phyloP scores from a whole-genome alignment of 1,284 basidiomycete species.

The Austropuccinia psidii region DNA sequence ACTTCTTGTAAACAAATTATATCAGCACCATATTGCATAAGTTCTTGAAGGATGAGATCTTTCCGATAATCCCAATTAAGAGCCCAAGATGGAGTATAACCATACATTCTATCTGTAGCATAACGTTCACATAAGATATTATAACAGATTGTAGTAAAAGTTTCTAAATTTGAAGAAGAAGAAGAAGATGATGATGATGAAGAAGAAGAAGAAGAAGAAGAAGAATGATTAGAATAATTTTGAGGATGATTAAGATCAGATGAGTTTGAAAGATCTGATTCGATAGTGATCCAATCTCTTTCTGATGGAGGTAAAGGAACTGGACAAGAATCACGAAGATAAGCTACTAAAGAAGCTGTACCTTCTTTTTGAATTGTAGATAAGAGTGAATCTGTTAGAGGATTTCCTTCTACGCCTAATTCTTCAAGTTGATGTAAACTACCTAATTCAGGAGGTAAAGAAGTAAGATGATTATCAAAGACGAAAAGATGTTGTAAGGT shows the following conservation, averaged over 20 bases:
- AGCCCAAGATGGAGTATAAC: slow-evolving; percentile 95
- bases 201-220: slow-evolving; percentile 32
- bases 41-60: slow-evolving; percentile 78
- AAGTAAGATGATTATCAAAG: slow-evolving; percentile 86
- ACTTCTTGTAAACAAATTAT: slow-evolving; percentile 88
- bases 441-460: slow-evolving; percentile 79
- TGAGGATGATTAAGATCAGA: slow-evolving; percentile 45
- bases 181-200: no score
- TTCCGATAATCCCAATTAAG: slow-evolving; percentile 91
- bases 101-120: slow-evolving; percentile 84
- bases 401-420: slow-evolving; percentile 92
- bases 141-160: slow-evolving; percentile 77
- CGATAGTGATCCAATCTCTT: slow-evolving; percentile 70
- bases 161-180: slow-evolving; percentile 50
- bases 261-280: slow-evolving; percentile 56
- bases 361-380: slow-evolving; percentile 85
- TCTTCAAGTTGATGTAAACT: slow-evolving; percentile 86
- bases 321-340: slow-evolving; percentile 78
- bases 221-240: slow-evolving; percentile 38
- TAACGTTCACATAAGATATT: slow-evolving; percentile 91
- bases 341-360: slow-evolving; percentile 75
- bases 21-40: slow-evolving; percentile 75
- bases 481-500: slow-evolving; percentile 83
- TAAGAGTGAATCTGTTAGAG: slow-evolving; percentile 69
- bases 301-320: slow-evolving; percentile 73